These are phyloP conservation scores for Pseudopyricularia cyperi DNA, from an alignment of 2,329 filamentous ascomycete species.

Conservation along the genomic window DNA sequence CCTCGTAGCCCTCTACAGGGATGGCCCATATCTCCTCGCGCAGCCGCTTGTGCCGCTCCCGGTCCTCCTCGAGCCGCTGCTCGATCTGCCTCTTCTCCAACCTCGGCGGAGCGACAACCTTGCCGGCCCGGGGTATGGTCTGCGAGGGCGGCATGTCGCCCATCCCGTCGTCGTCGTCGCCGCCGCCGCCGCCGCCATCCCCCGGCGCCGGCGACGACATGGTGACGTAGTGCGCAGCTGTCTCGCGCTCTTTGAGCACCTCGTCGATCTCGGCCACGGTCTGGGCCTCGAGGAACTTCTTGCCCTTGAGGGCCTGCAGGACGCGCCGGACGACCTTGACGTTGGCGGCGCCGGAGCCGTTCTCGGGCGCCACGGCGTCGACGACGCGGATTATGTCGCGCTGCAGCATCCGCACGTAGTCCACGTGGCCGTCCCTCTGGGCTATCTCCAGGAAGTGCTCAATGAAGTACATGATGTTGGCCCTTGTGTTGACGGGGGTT, in stretches of 20 bases:
- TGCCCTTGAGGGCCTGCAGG: slow-evolving; percentile 54
- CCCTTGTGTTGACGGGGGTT: slow-evolving; percentile 92
- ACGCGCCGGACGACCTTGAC: slow-evolving; percentile 71
- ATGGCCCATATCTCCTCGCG: slow-evolving; percentile 92
- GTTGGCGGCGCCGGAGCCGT: slow-evolving; percentile 82
- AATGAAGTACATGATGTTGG: slow-evolving; percentile 99
- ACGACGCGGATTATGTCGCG: slow-evolving; percentile 84
- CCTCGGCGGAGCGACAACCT: slow-evolving; percentile 16
- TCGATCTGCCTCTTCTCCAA: slow-evolving; percentile 84
- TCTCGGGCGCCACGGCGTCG: slow-evolving; percentile 77
- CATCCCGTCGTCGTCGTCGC: slow-evolving; percentile 16
- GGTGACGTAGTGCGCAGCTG: slow-evolving; percentile 40
- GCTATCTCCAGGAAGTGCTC: slow-evolving; percentile 87
- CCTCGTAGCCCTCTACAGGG: slow-evolving; percentile 41
- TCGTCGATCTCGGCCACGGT: slow-evolving; percentile 71
- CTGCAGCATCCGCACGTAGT: slow-evolving; percentile 90
- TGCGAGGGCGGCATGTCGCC: slow-evolving; percentile 27
- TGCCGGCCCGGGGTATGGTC: slow-evolving; percentile 20
- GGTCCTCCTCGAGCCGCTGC: slow-evolving; percentile 91
- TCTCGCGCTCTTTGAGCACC: slow-evolving; percentile 68
- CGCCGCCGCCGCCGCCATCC: slow-evolving; percentile 9
- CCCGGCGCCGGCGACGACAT: slow-evolving; percentile 34
- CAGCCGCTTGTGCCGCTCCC: slow-evolving; percentile 84
- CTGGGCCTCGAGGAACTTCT: slow-evolving; percentile 60
- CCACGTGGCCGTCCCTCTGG: slow-evolving; percentile 57